Base-by-base conservation (phyloP, 495 filamentous ascomycete species). In the Aspergillus sclerotioniger region DNA sequence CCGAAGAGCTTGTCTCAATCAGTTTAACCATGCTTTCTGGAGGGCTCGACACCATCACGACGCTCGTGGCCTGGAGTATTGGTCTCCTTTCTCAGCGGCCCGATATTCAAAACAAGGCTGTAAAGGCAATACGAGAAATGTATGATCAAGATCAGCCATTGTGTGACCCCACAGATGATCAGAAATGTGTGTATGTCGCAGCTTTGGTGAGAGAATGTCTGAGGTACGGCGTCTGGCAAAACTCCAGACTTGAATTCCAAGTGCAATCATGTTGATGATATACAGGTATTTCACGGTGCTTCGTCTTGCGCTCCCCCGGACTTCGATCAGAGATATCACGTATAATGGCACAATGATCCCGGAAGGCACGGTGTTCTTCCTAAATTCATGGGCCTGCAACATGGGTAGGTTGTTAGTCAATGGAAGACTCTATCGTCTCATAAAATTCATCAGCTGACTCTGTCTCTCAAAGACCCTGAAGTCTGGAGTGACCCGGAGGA, bases 321-420 rank as follows among this genome's bases (percentile, higher is more conserved):
- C 76, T 2, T 82, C 82, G 0, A 81, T 86, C 57, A 80, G 77
- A 52, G 84, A 87, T 49, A 75, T 87, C 10, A 75, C 73, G 0
- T 87, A 85, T 57, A 61, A 85, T 12, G 83, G 77, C 5, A 69
- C 74, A 32, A 49, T 75, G 12, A 85, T 87, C 16, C 85, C 84
- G 0, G 77, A 79, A 32, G 80, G 81, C 17, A 86, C 81, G 6
- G 81, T 84, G 0, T 77, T 86, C 43, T 87, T 86, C 65, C 68
- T 89, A 56, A 87, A 89, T 64, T 79, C 82, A 0, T 87, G 83
- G 84, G 82, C 82, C 8, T 87, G 84, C 57, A 87, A 86, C 50
- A 83, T 79, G 72, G 84, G 81, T 78, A 65, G 62, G 67, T 68
- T 28, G 25, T 32, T 52, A 12, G 9, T 6, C 47, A 7, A n/a